Base-by-base conservation (phyloP, 768 basidiomycete species). In the Calocybe indica region DNA sequence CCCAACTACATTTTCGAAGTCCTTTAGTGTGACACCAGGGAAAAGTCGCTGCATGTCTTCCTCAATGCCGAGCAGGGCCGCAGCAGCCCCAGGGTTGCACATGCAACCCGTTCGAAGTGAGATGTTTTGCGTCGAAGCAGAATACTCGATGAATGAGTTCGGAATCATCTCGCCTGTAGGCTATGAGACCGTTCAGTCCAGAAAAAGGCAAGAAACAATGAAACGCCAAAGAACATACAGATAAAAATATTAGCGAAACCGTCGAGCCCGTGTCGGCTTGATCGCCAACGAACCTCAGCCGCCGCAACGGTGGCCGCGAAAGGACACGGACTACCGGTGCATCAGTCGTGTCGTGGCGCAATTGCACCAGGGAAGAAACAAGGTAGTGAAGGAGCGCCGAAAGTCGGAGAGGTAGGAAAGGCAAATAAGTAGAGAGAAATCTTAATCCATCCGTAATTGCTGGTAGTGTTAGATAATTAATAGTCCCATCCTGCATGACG, bases 61-160 rank as follows among this genome's bases (percentile, higher is more conserved):
- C 49, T 80, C 66, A 30, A 89, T 75, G 0, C 82, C 82, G 5
- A 90, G 72, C 11, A 92, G 65, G 5, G 84, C 77, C 1, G 86
- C 80, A 0, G 88, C 85, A 12, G 82, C 89, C 7, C 90, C 90
- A 11, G 89, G 87, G 53, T 92, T 92, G 59, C 90, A 92, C 79
- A 91, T 83, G 62, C 89, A 92, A 0, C 89, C 89, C 2, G 88
- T 88, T 37, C 89, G 82, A 31, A 92, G 65, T 12, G 88, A 89
- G 48, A 92, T 82, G 43, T 73, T 77, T 52, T 76, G 72, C 45
- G 64, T 69, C 12, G 81, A 73, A 10, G 88, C 86, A 1, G 82
- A 73, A 54, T 83, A 71, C 58, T 87, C 86, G 55, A 90, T 73
- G 63, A 88, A 88, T 2, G 80, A 80, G 52, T 84, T 83, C 0